A percentile compares a stretch with the other conserved stretches of the same genome.
Conservation (phyloP, 163 green algal species). For the Smithsoniella earleae region DNA sequence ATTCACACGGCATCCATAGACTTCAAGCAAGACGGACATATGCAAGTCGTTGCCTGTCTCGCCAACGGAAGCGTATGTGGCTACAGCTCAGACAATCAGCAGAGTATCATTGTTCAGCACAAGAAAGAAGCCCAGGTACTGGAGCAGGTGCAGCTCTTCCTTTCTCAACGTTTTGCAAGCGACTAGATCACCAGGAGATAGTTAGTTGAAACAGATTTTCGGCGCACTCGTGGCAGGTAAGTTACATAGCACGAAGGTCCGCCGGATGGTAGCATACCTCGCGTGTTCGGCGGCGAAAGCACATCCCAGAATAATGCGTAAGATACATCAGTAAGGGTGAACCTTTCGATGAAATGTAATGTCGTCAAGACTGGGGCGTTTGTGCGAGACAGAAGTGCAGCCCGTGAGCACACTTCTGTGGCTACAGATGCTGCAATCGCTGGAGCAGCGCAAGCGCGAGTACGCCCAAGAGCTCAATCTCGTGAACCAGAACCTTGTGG, state of each 20-base stretch:
- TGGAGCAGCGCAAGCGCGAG: constrained; percentile 25
- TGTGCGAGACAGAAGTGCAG: too few species aligned
- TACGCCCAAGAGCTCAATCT: constrained; percentile 7
- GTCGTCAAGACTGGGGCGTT: too few species aligned
- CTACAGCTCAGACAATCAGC: constrained; percentile 6
- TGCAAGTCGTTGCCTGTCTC: neutral
- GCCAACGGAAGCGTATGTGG: neutral
- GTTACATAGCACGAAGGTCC: too few species aligned
- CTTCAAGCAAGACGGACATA: neutral
- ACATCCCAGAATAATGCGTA: too few species aligned
- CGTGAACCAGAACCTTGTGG: constrained; percentile 24
- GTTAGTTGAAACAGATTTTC: neutral
- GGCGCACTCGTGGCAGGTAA: too few species aligned
- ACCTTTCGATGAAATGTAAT: too few species aligned
- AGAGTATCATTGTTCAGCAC: neutral
- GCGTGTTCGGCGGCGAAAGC: too few species aligned
- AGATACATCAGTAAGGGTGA: too few species aligned
- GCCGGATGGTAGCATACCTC: too few species aligned
- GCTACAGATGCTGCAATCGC: constrained; percentile 12
- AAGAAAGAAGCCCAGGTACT: neutral
- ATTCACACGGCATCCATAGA: neutral
- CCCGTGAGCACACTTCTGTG: neutral
- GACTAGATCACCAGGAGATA: neutral
- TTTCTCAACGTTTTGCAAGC: neutral
- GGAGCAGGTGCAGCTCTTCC: constrained; percentile 1